Evolutionary conservation across 352 stramenopile species (phyloP).

Genomic region (Globisporangium iwayamae): DNA sequence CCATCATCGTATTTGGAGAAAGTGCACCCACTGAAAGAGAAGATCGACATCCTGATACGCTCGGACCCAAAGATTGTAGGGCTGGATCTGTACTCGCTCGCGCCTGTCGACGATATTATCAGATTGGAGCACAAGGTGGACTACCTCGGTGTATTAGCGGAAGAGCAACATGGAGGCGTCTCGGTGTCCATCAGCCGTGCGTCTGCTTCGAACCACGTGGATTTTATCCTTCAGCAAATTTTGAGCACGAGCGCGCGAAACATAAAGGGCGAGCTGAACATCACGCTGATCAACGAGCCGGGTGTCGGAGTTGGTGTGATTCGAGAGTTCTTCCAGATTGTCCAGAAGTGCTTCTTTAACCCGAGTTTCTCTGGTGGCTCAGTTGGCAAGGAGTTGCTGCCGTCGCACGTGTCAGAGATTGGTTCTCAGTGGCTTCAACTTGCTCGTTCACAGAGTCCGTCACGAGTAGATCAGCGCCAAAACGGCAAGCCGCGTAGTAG

Average conservation of each 20-base stretch:
- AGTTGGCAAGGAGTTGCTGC: constrained; percentile 6
- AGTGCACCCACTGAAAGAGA: constrained; percentile 37
- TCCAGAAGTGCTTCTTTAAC: constrained; percentile 60
- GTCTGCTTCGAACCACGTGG: constrained; percentile 56
- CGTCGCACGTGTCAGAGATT: constrained; percentile 50
- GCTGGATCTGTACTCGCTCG: constrained; percentile 61
- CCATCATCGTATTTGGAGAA: constrained; percentile 32
- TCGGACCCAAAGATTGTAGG: constrained; percentile 73
- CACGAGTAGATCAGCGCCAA: constrained; percentile 13
- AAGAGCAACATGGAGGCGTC: constrained; percentile 49
- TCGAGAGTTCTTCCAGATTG: constrained; percentile 74
- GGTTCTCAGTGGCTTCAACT: constrained; percentile 57
- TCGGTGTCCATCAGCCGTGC: constrained; percentile 58
- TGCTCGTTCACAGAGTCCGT: constrained; percentile 33
- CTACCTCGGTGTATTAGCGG: constrained; percentile 56
- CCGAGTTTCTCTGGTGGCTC: constrained; percentile 11
- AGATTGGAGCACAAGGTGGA: constrained; percentile 77
- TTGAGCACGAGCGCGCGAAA: constrained; percentile 38
- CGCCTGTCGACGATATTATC: constrained; percentile 36
- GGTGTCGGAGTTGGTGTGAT: constrained; percentile 60
- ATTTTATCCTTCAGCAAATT: constrained; percentile 72
- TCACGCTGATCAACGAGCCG: constrained; percentile 66
- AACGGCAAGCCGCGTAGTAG: constrained; percentile 1
- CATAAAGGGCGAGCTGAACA: constrained; percentile 60
- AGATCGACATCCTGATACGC: constrained; percentile 54